Percentiles rank a stretch among this genome's conserved stretches.
Conservation (phyloP, 169 alveolate genomes). For the Theileria annulata region DNA sequence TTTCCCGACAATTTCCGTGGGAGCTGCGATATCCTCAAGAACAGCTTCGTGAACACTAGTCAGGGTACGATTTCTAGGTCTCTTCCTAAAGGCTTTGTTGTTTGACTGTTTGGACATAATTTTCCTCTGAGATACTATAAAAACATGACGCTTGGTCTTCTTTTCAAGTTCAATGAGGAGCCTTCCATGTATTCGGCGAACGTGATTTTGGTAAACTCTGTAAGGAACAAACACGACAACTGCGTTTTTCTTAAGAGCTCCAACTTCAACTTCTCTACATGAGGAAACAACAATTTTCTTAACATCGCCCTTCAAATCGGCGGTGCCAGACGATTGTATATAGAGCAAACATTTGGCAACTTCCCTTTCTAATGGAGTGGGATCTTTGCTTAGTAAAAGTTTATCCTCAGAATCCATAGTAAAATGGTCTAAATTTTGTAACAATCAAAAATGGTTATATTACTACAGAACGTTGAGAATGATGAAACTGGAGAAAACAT, state of each 20-base stretch:
- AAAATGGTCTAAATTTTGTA: background rate
- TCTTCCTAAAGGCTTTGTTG: conserved; percentile 84
- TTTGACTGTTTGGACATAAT: conserved; percentile 86
- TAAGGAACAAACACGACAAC: conserved; percentile 86
- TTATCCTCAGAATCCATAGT: conserved; percentile 53
- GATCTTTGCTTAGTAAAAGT: conserved; percentile 56
- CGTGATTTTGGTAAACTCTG: conserved; percentile 80
- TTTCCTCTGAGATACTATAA: conserved; percentile 87
- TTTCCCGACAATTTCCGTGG: conserved; percentile 91
- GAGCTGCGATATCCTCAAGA: conserved; percentile 93
- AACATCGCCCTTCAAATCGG: conserved; percentile 82
- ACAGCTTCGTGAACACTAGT: conserved; percentile 94
- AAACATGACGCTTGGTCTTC: conserved; percentile 92
- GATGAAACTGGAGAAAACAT: background rate
- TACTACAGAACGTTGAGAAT: background rate
- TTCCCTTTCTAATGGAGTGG: conserved; percentile 79
- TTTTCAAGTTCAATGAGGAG: conserved; percentile 90
- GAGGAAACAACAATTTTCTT: conserved; percentile 79
- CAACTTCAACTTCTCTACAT: conserved; percentile 81
- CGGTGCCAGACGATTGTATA: conserved; percentile 81
- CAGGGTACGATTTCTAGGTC: conserved; percentile 94
- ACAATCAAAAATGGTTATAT: background rate
- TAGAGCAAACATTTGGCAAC: conserved; percentile 82
- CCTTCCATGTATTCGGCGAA: conserved; percentile 86
- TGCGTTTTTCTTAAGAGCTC: conserved; percentile 84